Conservation (phyloP, 2,329 filamentous ascomycete genomes). For the Colletotrichum sp. region DNA sequence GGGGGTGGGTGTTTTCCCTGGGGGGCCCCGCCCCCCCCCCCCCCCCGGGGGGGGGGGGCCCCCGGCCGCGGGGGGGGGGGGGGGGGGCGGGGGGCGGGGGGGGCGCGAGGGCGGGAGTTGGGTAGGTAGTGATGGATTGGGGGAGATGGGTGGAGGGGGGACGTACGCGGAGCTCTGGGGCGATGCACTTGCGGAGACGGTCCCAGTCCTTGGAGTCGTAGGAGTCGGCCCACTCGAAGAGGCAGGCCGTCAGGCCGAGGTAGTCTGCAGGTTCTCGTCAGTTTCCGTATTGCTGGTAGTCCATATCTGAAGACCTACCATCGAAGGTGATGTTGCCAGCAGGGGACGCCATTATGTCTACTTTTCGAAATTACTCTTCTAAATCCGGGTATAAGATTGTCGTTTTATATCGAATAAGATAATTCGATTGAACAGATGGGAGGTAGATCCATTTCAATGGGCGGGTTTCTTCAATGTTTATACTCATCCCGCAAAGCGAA, state of each 20-base stretch:
- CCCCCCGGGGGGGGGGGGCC: no score
- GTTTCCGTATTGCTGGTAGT: not conserved
- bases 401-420: not conserved
- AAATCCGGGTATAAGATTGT: not conserved
- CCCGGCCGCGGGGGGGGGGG: no score
- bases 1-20: no score
- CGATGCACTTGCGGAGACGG: conserved; percentile 58
- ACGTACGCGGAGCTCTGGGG: conserved; percentile 44
- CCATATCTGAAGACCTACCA: conserved; percentile 40
- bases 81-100: no score
- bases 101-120: not conserved
- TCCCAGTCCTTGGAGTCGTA: conserved; percentile 71
- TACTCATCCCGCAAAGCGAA: not conserved
- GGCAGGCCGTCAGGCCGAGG: conserved; percentile 51
- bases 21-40: no score
- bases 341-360: conserved; percentile 8
- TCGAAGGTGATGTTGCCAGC: conserved; percentile 21
- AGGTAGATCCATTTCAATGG: fast-evolving
- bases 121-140: conserved; percentile 55
- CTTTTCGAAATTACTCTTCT: not conserved
- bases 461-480: not conserved
- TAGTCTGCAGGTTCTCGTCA: conserved; percentile 50
- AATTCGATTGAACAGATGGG: not conserved
- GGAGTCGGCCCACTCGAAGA: conserved; percentile 69
- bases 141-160: conserved; percentile 53